Evolutionary conservation across 306 rosid species (phyloP).

Genomic region (Datisca glomerata): DNA sequence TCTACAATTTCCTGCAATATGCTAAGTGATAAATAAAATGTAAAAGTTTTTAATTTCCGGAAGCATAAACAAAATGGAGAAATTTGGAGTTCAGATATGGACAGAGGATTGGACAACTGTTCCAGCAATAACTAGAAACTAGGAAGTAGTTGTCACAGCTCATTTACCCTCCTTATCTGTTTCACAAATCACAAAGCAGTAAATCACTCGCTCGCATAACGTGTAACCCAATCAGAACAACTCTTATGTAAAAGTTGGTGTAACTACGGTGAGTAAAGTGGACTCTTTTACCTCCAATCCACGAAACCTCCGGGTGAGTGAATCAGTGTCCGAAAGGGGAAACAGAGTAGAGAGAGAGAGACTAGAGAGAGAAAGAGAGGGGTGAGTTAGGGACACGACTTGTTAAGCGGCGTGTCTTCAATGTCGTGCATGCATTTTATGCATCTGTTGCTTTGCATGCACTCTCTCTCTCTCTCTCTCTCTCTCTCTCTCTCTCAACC

Average conservation of each 20-base stretch:
- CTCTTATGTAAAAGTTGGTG: background rate
- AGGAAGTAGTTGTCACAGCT: background rate
- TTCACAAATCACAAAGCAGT: background rate
- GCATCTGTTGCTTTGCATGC: constrained; percentile 88
- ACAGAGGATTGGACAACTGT: constrained; percentile 11
- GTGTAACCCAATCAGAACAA: background rate
- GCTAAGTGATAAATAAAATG: too few species aligned
- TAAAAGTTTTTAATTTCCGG: too few species aligned
- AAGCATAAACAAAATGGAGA: too few species aligned
- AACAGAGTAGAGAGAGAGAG: background rate
- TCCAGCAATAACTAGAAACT: constrained; percentile 5
- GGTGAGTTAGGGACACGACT: constrained; percentile 21
- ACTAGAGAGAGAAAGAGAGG: background rate
- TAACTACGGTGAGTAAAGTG: background rate
- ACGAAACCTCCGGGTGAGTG: constrained; percentile 14
- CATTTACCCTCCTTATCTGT: background rate
- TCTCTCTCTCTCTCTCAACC: constrained; percentile 16
- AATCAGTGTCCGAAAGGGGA: constrained; percentile 17
- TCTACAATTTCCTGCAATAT: too few species aligned
- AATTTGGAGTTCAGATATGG: too few species aligned
- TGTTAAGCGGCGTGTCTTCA: constrained; percentile 59
- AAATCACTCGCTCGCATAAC: background rate
- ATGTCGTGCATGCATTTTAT: constrained; percentile 99
- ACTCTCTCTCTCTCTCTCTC: constrained; percentile 34
- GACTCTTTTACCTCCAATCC: too few species aligned